A percentile compares a stretch with the other conserved stretches of the same genome.
Conservation (phyloP, 2,329 filamentous ascomycete genomes). For the Aspergillus nomiae region DNA sequence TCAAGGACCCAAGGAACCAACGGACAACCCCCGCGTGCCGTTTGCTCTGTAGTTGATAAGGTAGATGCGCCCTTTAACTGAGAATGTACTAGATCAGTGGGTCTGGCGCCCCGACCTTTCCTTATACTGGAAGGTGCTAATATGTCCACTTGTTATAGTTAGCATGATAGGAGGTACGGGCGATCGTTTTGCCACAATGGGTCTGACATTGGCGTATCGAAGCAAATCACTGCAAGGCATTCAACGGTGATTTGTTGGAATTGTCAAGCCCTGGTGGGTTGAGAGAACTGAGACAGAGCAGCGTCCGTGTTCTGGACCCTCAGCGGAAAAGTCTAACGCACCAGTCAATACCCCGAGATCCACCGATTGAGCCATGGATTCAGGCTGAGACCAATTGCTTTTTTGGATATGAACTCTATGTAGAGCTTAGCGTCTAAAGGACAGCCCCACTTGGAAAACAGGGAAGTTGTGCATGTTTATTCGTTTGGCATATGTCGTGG, state of each 20-base stretch:
- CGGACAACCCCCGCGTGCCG: not conserved
- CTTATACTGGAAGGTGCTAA: not conserved
- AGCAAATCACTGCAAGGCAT: not conserved
- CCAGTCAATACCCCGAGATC: not conserved
- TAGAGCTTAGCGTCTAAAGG: not conserved
- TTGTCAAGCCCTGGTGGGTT: not conserved
- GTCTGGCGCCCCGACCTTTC: not conserved
- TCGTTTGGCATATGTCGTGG: not conserved
- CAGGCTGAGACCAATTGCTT: not conserved
- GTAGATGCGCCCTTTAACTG: not conserved
- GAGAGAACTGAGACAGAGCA: not conserved
- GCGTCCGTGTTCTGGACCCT: not conserved
- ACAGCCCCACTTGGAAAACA: not conserved
- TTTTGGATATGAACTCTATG: not conserved
- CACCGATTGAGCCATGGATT: not conserved
- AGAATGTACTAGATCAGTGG: not conserved
- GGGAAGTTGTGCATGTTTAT: not conserved
- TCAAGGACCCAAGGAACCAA: not conserved
- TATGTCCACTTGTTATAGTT: not conserved
- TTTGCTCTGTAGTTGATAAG: not conserved
- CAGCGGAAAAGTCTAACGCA: not conserved
- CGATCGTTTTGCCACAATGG: not conserved
- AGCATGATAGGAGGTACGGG: not conserved
- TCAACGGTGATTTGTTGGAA: not conserved
- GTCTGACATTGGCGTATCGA: not conserved